Percentiles rank a stretch among this genome's conserved stretches.
Conservation (phyloP, 257 asterid species). For the Mitragyna speciosa region DNA sequence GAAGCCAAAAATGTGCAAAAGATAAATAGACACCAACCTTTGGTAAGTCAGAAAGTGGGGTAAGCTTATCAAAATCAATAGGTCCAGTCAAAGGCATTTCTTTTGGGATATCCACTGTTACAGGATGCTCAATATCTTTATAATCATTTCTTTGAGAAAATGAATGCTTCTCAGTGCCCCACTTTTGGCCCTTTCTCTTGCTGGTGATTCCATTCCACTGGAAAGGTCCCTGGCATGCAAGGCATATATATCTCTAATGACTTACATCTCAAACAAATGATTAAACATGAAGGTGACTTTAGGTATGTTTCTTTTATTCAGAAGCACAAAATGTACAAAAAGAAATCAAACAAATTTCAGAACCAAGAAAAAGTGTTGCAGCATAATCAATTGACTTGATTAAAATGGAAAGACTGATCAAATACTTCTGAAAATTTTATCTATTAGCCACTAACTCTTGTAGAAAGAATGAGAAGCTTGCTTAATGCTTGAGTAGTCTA, state of each 20-base stretch:
- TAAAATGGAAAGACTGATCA: background rate
- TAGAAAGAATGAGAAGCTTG: background rate
- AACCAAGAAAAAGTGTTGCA: background rate
- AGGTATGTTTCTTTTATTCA: background rate
- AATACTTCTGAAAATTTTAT: background rate
- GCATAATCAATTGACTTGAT: background rate
- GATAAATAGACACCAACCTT: conserved; percentile 47
- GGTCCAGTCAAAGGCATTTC: conserved; percentile 31
- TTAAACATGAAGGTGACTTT: background rate
- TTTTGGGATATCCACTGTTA: conserved; percentile 30
- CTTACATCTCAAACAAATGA: background rate
- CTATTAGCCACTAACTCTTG: background rate
- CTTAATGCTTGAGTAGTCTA: background rate
- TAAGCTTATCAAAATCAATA: conserved; percentile 69
- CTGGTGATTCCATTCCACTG: conserved; percentile 84
- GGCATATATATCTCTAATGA: background rate
- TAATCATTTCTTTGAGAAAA: conserved; percentile 42
- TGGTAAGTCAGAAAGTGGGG: conserved; percentile 61
- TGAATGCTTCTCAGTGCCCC: conserved; percentile 71
- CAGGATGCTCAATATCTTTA: conserved; percentile 34
- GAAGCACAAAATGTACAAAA: background rate
- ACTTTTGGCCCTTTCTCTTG: conserved; percentile 91
- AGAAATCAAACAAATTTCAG: background rate
- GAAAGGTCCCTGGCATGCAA: conserved; percentile 49
- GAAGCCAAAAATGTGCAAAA: background rate